A percentile compares a stretch with the other conserved stretches of the same genome.
These are phyloP conservation scores for Cryptococcus depauperatus DNA, from an alignment of 1,284 basidiomycete species.

Conservation along the genomic window DNA sequence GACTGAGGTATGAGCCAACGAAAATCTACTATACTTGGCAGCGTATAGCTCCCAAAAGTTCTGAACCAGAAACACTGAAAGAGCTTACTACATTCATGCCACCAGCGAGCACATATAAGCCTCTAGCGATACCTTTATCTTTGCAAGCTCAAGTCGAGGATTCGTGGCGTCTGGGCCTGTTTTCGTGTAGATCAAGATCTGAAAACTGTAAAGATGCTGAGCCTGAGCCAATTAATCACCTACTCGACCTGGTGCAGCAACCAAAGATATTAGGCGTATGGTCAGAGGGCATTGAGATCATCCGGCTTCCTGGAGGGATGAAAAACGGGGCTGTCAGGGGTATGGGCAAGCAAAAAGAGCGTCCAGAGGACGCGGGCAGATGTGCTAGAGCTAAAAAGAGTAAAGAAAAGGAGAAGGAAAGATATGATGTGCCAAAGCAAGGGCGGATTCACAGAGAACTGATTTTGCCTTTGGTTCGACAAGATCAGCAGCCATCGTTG, in stretches of 20 bases:
- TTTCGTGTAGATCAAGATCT: constrained; percentile 19
- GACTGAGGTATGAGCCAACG: constrained; percentile 33
- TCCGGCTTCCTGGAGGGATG: constrained; percentile 2
- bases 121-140: constrained; percentile 59
- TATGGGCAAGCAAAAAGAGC: constrained; percentile 3
- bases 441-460: constrained; percentile 61
- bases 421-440: constrained; percentile 53
- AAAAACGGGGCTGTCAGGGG: constrained; percentile 2
- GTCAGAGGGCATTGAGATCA: constrained; percentile 37
- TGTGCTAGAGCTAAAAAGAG: constrained; percentile 17
- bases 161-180: constrained; percentile 58
- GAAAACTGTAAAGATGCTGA: not conserved
- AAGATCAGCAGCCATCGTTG: constrained; percentile 41
- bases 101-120: constrained; percentile 60
- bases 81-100: constrained; percentile 64
- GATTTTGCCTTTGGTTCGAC: constrained; percentile 44
- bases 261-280: constrained; percentile 34
- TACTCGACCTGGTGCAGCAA: constrained; percentile 3
- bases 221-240: constrained; percentile 1
- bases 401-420: constrained; percentile 20
- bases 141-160: constrained; percentile 51
- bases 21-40: constrained; percentile 38
- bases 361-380: constrained; percentile 6
- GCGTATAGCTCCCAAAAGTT: constrained; percentile 12
- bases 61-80: constrained; percentile 3